phyloP scores from a whole-genome alignment of 2,329 filamentous ascomycete species.

The Xylariaceae sp. region DNA sequence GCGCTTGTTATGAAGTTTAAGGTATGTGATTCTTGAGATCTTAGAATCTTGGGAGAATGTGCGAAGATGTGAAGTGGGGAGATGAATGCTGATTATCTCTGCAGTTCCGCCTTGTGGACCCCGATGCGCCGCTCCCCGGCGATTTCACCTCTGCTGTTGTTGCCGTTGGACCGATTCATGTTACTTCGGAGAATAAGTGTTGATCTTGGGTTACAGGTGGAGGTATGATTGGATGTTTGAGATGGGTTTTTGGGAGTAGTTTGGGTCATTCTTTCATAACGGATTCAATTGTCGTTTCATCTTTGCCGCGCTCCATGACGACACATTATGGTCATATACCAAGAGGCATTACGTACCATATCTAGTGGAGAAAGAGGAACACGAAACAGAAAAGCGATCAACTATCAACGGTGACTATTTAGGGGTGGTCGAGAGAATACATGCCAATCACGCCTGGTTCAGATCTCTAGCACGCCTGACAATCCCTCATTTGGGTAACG shows the following conservation, averaged over 20 bases:
- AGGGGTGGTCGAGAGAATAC: no score
- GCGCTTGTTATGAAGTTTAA: conserved; percentile 25
- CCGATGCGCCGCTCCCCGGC: conserved; percentile 15
- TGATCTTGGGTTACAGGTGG: not conserved
- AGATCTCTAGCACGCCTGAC: no score
- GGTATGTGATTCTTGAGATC: conserved; percentile 12
- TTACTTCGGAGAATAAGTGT: conserved; percentile 13
- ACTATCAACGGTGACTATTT: no score
- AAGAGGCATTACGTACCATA: no score
- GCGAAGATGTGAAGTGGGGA: not conserved
- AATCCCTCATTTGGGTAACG: no score
- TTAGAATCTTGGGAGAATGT: no score
- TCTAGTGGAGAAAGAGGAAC: no score
- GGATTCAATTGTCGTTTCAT: not conserved
- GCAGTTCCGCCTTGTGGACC: conserved; percentile 20
- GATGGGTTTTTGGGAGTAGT: not conserved
- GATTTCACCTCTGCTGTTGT: conserved; percentile 18
- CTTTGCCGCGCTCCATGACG: no score
- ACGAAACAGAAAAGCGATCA: no score
- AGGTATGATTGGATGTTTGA: not conserved
- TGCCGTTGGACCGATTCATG: conserved; percentile 14
- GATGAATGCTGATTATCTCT: conserved; percentile 7
- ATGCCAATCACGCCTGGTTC: no score
- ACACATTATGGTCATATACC: no score
- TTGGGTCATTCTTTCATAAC: not conserved